Evolutionary conservation across 352 stramenopile genomes (phyloP), one percentile per base, ranked within the genome.

Genomic region (Achlya hypogyna): DNA sequence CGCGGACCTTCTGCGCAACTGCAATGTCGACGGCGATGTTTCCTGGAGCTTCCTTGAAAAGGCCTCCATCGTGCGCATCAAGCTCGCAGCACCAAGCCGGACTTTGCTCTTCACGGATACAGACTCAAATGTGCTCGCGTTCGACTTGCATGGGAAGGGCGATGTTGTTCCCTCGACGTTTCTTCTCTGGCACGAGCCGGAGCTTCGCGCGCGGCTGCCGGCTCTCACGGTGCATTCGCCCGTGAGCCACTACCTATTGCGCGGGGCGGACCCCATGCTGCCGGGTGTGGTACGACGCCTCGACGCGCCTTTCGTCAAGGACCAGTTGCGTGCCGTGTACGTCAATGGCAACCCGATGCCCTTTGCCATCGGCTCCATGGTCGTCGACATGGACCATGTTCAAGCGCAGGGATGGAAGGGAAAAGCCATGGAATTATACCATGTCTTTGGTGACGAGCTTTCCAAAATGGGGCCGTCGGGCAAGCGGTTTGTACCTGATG

Each of bases 261-360:
- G 84, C 34, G 86, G 86, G 8, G 86, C 86, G 0, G 86, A 93
- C 52, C 82, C 92, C 52, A 95, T 95, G 86, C 72, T 92, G 38
- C 86, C 86, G 0, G 86, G 86, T 4, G 84, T 95, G 1, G 77
- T 95, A 6, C 86, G 89, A 49, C 53, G 77, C 42, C 81, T 72
- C 1, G 31, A 53, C 10, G 79, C 91, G 20, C 52, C 72, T 28
- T 75, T 95, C 10, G 73, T 71, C 34, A 90, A 90, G 56, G 82
- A 83, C 1, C 78, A 92, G 52, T 18, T 92, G 22, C 74, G 82
- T 27, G 79, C 79, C 16, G 73, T 94, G 16, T 89, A 82, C 51
- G 79, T 79, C n/a, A 77, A 79, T 14, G 84, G 82, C 1, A 95
- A 95, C 63, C 81, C 86, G 0, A 76, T 77, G 62, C 78, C 84